These are phyloP conservation scores for Microbotryum silenes-acaulis DNA, from an alignment of 1,284 basidiomycete species.

Conservation along the genomic window DNA sequence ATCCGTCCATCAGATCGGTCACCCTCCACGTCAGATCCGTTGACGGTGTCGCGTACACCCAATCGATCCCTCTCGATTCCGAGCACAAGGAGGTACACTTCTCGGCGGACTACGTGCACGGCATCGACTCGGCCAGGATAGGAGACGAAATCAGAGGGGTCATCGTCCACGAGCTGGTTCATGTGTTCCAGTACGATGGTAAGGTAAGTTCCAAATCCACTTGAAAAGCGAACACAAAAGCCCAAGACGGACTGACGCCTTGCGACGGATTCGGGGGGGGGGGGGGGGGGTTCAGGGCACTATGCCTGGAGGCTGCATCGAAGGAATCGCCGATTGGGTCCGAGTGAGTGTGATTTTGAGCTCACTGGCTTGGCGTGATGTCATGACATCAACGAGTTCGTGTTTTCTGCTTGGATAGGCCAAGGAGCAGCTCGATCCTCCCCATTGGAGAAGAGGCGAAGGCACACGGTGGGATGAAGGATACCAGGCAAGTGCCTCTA, in stretches of 20 bases:
- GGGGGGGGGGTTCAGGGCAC: slow-evolving; percentile 3
- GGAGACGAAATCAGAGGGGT: slow-evolving; percentile 23
- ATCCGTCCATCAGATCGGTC: slow-evolving; percentile 14
- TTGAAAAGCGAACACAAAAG: no score
- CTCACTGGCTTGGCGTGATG: no score
- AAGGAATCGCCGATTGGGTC: slow-evolving; percentile 35
- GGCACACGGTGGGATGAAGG: slow-evolving; percentile 23
- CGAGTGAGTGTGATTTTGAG: slow-evolving; percentile 2
- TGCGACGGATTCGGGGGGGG: no score
- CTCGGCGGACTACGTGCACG: slow-evolving; percentile 16
- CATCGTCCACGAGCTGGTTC: slow-evolving; percentile 31
- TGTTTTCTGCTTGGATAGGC: no score
- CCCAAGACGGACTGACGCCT: no score
- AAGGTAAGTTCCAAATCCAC: no score
- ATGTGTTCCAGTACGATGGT: slow-evolving; percentile 26
- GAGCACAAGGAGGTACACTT: slow-evolving; percentile 32
- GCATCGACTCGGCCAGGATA: background rate
- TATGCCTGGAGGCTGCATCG: slow-evolving; percentile 27
- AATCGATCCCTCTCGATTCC: slow-evolving; percentile 15
- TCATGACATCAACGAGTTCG: no score
- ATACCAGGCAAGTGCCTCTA: slow-evolving; percentile 14
- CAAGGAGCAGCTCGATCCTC: slow-evolving; percentile 9
- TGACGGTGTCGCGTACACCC: slow-evolving; percentile 31
- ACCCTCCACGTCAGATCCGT: slow-evolving; percentile 12
- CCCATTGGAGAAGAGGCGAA: slow-evolving; percentile 25